Base-by-base conservation (phyloP, 106 monocot species). In the Acorus gramineus region DNA sequence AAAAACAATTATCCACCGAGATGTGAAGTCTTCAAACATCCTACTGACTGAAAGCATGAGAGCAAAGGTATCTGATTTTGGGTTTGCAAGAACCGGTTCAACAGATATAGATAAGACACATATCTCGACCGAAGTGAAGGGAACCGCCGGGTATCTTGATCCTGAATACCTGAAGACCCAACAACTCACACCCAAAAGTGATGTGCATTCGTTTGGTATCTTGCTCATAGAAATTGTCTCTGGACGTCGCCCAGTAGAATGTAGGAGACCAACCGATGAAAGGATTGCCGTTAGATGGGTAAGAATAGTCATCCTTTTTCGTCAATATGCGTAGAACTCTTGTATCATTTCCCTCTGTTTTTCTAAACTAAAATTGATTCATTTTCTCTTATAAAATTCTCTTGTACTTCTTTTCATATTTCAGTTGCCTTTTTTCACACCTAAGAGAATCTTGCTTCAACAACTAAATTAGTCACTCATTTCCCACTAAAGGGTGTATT, bases 141-240 rank as follows among this genome's bases (percentile, higher is more conserved):
- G 93, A 59, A 93, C 93, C 14, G 82, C 82, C 46, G 93, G 93
- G n/a, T 93, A 93, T 57, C 75, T 93, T 10, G 93, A 93, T 65
- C 93, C 93, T 7, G 93, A 88, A 14, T 88, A 93, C 59, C 73
- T 88, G 14, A 74, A 68, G 56, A 93, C 88, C 4, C 79, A 73
- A 62, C 65, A 88, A 44, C 71, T 93, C 9, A 93, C 88, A 44
- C 80, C 93, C 1, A 93, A 93, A 74, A 93, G 93, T 45, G 93
- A 93, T 58, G 93, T 88, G 4, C 87, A 78, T 57, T 88, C 93
- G 43, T 93, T 82, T 68, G 93, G 93, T 11, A 81, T 93, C 56
- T 75, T 93, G 74, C 73, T 88, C 6, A 13, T 93, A 46, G 93
- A 93, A 81, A 88, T 93, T 49, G 56, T 88, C 47, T 88, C 93